These are phyloP conservation scores for Mortierella sp. DNA, from an alignment of 371 early-diverging fungal genomes.

Conservation along the genomic window DNA sequence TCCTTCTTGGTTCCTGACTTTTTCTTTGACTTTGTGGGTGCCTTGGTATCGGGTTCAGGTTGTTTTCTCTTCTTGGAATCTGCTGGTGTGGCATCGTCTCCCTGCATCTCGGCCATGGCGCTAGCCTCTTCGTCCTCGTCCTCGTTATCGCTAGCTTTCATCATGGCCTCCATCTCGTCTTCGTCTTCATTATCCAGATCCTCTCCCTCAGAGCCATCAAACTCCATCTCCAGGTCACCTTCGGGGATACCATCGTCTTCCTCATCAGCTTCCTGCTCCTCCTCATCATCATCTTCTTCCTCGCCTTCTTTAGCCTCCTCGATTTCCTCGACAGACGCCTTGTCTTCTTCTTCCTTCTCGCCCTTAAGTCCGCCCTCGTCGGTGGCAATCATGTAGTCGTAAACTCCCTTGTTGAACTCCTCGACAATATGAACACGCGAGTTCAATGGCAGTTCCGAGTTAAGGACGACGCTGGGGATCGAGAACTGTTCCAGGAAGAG, in stretches of 20 bases:
- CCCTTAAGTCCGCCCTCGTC: slow-evolving; percentile 87
- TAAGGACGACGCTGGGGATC: slow-evolving; percentile 90
- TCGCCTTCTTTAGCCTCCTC: slow-evolving; percentile 51
- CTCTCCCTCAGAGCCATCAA: slow-evolving; percentile 54
- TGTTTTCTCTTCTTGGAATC: slow-evolving; percentile 52
- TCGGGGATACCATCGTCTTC: slow-evolving; percentile 50
- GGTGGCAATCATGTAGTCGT: slow-evolving; percentile 96
- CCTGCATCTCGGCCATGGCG: slow-evolving; percentile 48
- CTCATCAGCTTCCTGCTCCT: slow-evolving; percentile 28
- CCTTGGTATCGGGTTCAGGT: slow-evolving; percentile 27
- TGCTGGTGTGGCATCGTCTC: slow-evolving; percentile 11
- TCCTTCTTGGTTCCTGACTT: slow-evolving; percentile 66
- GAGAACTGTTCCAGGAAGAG: slow-evolving; percentile 97
- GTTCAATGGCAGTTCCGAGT: slow-evolving; percentile 94
- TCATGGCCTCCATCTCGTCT: slow-evolving; percentile 55
- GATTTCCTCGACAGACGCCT: slow-evolving; percentile 42
- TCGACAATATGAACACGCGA: slow-evolving; percentile 92
- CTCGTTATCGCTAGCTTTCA: slow-evolving; percentile 48
- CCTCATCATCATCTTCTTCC: slow-evolving; percentile 44
- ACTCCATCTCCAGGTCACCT: slow-evolving; percentile 58
- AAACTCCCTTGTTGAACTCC: slow-evolving; percentile 97
- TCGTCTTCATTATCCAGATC: slow-evolving; percentile 44
- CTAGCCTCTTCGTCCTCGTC: slow-evolving; percentile 49
- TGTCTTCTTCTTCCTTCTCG: slow-evolving; percentile 77
- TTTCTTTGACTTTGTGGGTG: slow-evolving; percentile 61